A percentile compares a stretch with the other conserved stretches of the same genome.
phyloP scores from a whole-genome alignment of 345 rosid genomes.

The Garcia nutans region DNA sequence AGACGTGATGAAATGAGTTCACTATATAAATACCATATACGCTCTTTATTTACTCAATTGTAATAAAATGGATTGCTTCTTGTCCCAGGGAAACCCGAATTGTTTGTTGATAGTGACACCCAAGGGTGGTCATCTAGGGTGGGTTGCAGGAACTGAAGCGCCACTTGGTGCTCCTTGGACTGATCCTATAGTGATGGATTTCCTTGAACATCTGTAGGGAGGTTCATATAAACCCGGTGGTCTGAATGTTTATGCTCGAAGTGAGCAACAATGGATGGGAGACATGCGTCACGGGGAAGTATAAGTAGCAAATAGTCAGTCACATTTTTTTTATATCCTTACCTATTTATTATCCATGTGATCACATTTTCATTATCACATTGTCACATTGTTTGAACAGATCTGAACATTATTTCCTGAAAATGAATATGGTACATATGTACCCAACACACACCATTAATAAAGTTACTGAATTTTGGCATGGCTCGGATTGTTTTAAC shows the following conservation, averaged over 20 bases:
- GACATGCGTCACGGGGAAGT: constrained; percentile 34
- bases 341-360: background rate
- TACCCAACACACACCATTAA: background rate
- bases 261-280: constrained; percentile 14
- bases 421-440: background rate
- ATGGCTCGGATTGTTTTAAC: too few relatives aligned
- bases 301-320: constrained; percentile 10
- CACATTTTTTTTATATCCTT: background rate
- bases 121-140: constrained; percentile 84
- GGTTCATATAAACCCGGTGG: constrained; percentile 20
- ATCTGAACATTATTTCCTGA: background rate
- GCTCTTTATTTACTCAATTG: background rate
- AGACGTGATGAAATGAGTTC: too few relatives aligned
- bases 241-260: constrained; percentile 14
- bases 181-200: constrained; percentile 72
- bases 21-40: background rate
- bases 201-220: constrained; percentile 64
- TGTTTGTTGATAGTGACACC: constrained; percentile 87
- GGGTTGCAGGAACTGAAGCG: constrained; percentile 81
- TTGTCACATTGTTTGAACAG: background rate
- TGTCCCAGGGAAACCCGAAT: constrained; percentile 63
- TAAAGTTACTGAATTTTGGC: background rate
- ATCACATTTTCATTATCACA: background rate
- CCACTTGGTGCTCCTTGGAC: constrained; percentile 89
- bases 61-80: background rate